Base-by-base conservation (phyloP, 1,284 basidiomycete species). In the Hortiboletus rubellus region DNA sequence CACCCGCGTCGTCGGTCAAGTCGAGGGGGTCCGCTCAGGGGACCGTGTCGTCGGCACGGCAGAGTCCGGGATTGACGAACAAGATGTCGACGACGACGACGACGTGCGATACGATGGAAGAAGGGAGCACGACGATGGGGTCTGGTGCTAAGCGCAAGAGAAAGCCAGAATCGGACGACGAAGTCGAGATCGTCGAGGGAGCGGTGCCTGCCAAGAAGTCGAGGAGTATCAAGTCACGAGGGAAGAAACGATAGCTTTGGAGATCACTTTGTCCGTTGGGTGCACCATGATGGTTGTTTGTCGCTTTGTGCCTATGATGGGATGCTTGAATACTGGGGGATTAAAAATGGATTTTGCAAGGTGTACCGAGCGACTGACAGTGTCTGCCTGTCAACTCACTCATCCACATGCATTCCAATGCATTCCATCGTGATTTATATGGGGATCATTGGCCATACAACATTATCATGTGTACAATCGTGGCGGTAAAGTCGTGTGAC, bases 151-250 rank as follows among this genome's bases (percentile, higher is more conserved):
- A 70, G 57, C 45, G 59, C 60, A 86, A 87, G 67, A 75, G 85
- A 38, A 86, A 82, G 67, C 52, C 57, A 17, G 67, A 74, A 59
- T 55, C 64, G 50, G 84, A 86, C 48, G 82, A 84, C 49, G 84
- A 85, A 38, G 69, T 84, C 22, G 80, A 85, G 61, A 77, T 84
- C 50, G 66, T 84, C 3, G 82, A 86, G 41, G 82, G 80, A 1
- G 68, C 76, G 3, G 52, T 66, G 24, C 58, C 74, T 37, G 24
- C 65, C 14, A 74, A 71, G 50, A 77, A 75, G 54, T 52, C 67
- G 7, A 74, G 71, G 34, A 61, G 64, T 10, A 47, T 51, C 75
- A 79, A 67, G 64, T 66, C 52, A 8, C 74, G 71, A 40, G 64
- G 70, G 4, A 80, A 77, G 61, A 76, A 67, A 55, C 64, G 70